Evolutionary conservation across 495 filamentous ascomycete genomes (phyloP), one percentile per base, ranked within the genome.

Genomic region (Lophium mytilinum): DNA sequence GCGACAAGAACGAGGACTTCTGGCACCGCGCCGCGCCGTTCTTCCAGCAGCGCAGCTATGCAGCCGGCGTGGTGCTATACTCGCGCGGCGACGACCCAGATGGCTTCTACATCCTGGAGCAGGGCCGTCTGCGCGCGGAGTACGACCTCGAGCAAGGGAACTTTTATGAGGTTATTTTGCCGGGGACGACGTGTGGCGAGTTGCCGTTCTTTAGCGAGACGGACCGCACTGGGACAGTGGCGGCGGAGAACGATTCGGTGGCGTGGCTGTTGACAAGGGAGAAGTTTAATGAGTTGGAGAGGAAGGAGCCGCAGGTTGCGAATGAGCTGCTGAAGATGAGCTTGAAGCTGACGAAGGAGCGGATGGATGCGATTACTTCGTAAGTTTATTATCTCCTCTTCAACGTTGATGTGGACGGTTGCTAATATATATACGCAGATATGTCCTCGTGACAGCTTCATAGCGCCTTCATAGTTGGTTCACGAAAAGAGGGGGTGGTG

Each of bases 141-240:
- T 98, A 97, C 67, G 80, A 92, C 35, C 77, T 91, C 15, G 89
- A 92, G 1, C 93, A 96, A 68, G 93, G 94, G 5, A 79, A 80
- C 60, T 87, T 89, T 63, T 90, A 83, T 47, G 93, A 98, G 67
- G 85, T 89, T 58, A 95, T 98, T 41, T 87, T 96, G 2, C 89
- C 90, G 8, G 93, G 93, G 19, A 90, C 92, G 21, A 96, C 93
- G 9, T 96, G 92, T 66, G 93, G 93, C 24, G 93, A 98, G 71
- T 71, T 97, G 52, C 93, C 93, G 0, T 98, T 98, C 75, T 98
- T 98, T 71, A 87, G 84, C 14, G 87, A 89, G 64, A 96, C 90
- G 0, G 78, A 81, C 30, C 79, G 93, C 37, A 96, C 90, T 6
- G 89, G 89, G 15, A 95, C 88, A 1, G 90, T 95, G 21, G 76